Conservation (phyloP, 2,329 filamentous ascomycete species). For the Gaeumannomyces tritici region DNA sequence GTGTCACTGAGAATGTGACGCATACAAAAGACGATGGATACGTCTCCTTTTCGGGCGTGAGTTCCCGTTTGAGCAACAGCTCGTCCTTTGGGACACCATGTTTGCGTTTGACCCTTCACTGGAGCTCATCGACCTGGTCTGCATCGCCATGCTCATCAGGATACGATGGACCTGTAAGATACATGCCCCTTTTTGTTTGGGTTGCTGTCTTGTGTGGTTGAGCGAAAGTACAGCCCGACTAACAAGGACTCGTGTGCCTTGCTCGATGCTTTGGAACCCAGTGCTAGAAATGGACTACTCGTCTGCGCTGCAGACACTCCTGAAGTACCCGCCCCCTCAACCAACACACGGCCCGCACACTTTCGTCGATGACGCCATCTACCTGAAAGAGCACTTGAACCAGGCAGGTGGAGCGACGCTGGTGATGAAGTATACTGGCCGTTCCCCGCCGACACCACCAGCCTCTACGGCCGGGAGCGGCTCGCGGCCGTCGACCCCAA, state of each 20-base stretch:
- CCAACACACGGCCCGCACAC: slow-evolving; percentile 59
- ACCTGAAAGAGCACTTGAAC: slow-evolving; percentile 57
- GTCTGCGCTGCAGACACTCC: slow-evolving; percentile 66
- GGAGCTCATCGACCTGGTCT: slow-evolving; percentile 80
- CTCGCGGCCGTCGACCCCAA: slow-evolving; percentile 13
- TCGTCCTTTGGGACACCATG: slow-evolving; percentile 82
- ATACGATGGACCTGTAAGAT: slow-evolving; percentile 78
- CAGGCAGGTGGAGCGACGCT: slow-evolving; percentile 52
- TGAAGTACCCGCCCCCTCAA: slow-evolving; percentile 69
- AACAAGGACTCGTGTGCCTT: not conserved
- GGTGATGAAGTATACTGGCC: slow-evolving; percentile 62
- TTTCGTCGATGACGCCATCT: slow-evolving; percentile 79
- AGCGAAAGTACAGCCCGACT: not conserved
- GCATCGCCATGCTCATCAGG: slow-evolving; percentile 83
- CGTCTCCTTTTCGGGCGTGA: slow-evolving; percentile 87
- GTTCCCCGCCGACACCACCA: slow-evolving; percentile 25
- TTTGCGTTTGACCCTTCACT: slow-evolving; percentile 78
- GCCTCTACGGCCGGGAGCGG: slow-evolving; percentile 8
- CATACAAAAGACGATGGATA: slow-evolving; percentile 66
- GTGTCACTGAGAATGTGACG: slow-evolving; percentile 4
- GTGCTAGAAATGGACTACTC: slow-evolving; percentile 86
- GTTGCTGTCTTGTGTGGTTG: not conserved
- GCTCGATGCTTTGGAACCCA: slow-evolving; percentile 19
- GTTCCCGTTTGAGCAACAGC: slow-evolving; percentile 76
- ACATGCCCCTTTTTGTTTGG: not conserved